Percentiles rank a stretch among this genome's conserved stretches.
Conservation (phyloP, 1,284 basidiomycete species). For the Cryptococcus sp. region DNA sequence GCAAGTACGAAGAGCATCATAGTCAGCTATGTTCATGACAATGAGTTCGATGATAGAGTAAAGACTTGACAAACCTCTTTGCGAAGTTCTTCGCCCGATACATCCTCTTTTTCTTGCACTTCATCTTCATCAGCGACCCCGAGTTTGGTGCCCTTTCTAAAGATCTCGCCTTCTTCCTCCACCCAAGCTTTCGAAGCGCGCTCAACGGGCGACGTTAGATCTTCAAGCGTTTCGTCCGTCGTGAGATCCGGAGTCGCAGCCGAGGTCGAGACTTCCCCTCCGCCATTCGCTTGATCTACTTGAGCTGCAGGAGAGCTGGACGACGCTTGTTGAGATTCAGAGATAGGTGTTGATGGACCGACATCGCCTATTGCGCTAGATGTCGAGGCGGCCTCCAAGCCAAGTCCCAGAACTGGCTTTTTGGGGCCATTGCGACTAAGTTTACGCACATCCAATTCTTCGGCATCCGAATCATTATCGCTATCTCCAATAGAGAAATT, state of each 20-base stretch:
- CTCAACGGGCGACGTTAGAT: slow-evolving; percentile 30
- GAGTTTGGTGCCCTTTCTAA: slow-evolving; percentile 80
- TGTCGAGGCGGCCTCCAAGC: not conserved
- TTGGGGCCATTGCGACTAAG: not conserved
- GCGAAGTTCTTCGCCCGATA: slow-evolving; percentile 70
- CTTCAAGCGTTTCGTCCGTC: not conserved
- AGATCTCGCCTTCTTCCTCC: slow-evolving; percentile 87
- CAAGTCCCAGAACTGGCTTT: not conserved
- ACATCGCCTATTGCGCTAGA: not conserved
- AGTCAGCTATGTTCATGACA: not conserved
- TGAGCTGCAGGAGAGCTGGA: not conserved
- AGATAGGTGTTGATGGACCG: not conserved
- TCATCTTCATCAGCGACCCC: slow-evolving; percentile 77
- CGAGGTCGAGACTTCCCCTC: slow-evolving; percentile 2
- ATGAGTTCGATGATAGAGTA: not conserved
- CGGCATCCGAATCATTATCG: slow-evolving; percentile 64
- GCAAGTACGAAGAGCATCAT: not conserved
- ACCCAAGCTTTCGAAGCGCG: slow-evolving; percentile 68
- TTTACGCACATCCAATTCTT: slow-evolving; percentile 48
- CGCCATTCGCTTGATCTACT: not conserved
- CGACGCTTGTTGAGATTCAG: not conserved
- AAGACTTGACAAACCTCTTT: slow-evolving; percentile 65
- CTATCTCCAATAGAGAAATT: slow-evolving; percentile 64
- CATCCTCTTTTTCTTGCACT: slow-evolving; percentile 60
- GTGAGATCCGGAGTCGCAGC: not conserved